These are phyloP conservation scores for Tephrocybe sp. DNA, from an alignment of 768 basidiomycete genomes.

Conservation along the genomic window DNA sequence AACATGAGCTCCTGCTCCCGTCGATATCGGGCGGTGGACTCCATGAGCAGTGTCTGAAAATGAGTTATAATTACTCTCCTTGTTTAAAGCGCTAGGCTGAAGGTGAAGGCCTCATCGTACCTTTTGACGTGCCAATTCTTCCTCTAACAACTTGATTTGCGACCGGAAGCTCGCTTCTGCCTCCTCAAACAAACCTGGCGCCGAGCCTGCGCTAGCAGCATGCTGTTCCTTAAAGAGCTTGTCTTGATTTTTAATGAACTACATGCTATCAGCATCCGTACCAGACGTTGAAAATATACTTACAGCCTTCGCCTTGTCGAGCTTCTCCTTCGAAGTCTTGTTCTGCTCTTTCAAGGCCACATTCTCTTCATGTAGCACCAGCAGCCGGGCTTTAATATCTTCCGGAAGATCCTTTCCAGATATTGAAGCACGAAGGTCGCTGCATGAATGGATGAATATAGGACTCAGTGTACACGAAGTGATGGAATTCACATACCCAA, in stretches of 20 bases:
- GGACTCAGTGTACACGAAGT: not conserved
- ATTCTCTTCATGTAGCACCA: conserved; percentile 78
- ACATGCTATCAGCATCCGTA: not conserved
- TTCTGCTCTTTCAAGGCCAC: conserved; percentile 64
- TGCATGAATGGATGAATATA: conserved; percentile 23
- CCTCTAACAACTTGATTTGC: conserved; percentile 63
- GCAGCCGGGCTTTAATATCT: conserved; percentile 72
- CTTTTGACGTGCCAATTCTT: conserved; percentile 59
- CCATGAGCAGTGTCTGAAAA: conserved; percentile 44
- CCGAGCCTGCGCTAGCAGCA: conserved; percentile 46
- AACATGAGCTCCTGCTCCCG: conserved; percentile 83
- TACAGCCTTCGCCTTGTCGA: conserved; percentile 77
- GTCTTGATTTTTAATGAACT: conserved; percentile 95
- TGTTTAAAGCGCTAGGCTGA: not conserved
- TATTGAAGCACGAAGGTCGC: conserved; percentile 74
- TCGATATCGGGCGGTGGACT: conserved; percentile 60
- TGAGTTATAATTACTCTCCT: not conserved
- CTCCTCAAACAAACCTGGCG: conserved; percentile 65
- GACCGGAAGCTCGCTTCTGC: conserved; percentile 63
- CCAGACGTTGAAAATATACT: conserved; percentile 11
- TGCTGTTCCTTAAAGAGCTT: conserved; percentile 83
- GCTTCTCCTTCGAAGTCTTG: conserved; percentile 71
- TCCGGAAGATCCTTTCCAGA: conserved; percentile 80
- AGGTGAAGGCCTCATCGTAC: conserved; percentile 25
- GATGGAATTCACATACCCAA: conserved; percentile 51